Base-by-base conservation (phyloP, 345 rosid genomes). In the Triadica sebifera region DNA sequence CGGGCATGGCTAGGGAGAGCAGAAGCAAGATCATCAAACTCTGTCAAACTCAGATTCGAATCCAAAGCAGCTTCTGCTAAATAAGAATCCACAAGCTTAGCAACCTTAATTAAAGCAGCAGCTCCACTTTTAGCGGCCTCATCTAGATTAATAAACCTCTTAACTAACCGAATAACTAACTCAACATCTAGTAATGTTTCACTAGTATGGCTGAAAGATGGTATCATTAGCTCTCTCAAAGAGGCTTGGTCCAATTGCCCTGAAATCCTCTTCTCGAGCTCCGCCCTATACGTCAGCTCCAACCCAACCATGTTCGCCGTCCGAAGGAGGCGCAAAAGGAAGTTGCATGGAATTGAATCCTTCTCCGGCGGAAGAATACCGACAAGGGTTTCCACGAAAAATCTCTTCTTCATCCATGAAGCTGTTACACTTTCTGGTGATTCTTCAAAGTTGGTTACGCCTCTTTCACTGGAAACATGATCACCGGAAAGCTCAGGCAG, bases 201-300 rank as follows among this genome's bases (percentile, higher is more conserved):
- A 49, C 91, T 85, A 5, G 89, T 88, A 79, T 92, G 97, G 76
- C 97, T 92, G 8, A 94, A 94, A 9, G 97, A 92, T 0, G 98
- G 98, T 75, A 94, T 89, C 98, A 94, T 80, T 11, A 94, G 50
- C 82, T 94, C 98, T 74, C 88, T 91, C 52, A 94, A 70, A 0
- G 97, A 89, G 60, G 98, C 97, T 70, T 87, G 90, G 70, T 94
- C 98, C 0, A 94, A 88, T 73, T 91, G 97, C 97, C 90, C 86
- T 6, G 97, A 84, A 38, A 89, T 79, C 83, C 90, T 81, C 70
- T 70, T 84, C 83, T 94, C 98, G 0, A 94, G 86, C 89, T 94
- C 97, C 0, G 70, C 79, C 56, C 80, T 83, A 79, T 85, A 91
- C 4, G 53, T 25, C 2, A 84, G 74, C 68, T 89, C 97, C 6